Conservation (phyloP, 805 yeast species). For the Citeromyces nyonsensis region DNA sequence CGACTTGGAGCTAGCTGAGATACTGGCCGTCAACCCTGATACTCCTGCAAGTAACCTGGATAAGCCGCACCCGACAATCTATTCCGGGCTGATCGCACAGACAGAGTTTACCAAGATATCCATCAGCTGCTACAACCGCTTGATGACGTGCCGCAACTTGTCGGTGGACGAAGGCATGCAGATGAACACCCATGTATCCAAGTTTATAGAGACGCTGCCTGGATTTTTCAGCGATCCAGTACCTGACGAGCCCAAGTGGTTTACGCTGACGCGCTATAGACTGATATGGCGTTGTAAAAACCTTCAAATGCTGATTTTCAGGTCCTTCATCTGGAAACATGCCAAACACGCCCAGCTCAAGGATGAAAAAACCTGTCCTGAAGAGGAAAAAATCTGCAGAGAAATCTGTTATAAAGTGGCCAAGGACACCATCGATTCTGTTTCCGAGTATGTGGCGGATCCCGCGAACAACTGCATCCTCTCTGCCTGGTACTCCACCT, state of each 20-base stretch:
- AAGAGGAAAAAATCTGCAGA: constrained; percentile 23
- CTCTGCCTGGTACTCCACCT: constrained; percentile 40
- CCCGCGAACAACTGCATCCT: constrained; percentile 5
- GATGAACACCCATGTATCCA: constrained; percentile 25
- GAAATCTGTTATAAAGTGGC: constrained; percentile 34
- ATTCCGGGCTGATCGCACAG: constrained; percentile 42
- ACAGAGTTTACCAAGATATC: constrained; percentile 31
- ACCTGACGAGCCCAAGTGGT: constrained; percentile 29
- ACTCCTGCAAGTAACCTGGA: no score
- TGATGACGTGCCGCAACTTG: constrained; percentile 30
- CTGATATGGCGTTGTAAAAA: constrained; percentile 45
- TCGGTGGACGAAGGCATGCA: constrained; percentile 31
- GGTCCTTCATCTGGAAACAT: constrained; percentile 41
- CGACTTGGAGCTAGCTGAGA: constrained; percentile 20
- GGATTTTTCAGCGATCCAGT: constrained; percentile 23
- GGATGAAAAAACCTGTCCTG: constrained; percentile 18
- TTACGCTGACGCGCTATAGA: constrained; percentile 33
- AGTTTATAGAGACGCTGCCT: constrained; percentile 26
- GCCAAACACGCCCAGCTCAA: constrained; percentile 15
- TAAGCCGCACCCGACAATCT: constrained; percentile 31
- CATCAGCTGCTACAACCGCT: constrained; percentile 28
- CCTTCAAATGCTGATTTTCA: constrained; percentile 34
- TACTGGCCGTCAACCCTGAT: constrained; percentile 9
- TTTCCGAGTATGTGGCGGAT: constrained; percentile 18
- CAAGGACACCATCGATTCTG: constrained; percentile 32